Base-by-base conservation (phyloP, 208 protist species). In the Leishmania tropica region DNA sequence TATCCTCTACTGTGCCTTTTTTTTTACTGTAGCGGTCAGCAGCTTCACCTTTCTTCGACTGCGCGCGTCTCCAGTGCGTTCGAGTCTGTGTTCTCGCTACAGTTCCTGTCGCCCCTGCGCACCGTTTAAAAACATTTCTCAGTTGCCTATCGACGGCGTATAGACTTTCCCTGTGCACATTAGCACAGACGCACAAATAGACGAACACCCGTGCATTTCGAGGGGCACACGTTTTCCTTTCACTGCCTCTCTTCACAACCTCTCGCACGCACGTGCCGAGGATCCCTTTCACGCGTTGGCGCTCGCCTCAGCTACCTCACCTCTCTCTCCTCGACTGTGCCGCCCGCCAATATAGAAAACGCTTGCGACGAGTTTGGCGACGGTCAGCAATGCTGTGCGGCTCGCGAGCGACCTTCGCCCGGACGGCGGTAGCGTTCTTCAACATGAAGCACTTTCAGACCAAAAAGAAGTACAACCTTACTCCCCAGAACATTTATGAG, bases 381-480 rank as follows among this genome's bases (percentile, higher is more conserved):
- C 56, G 31, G 21, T 42, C 40, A 47, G 56, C 47, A 70, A 81
- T 83, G 76, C n/a, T 83, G 17, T 53, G 65, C 13, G 45, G 48
- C 56, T 86, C 81, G 71, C 51, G 75, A 53, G 51, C 81, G n/a
- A 76, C 28, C 11, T 54, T 62, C 71, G 62, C 70, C 40, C 89
- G 94, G 4, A 80, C 83, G n/a, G 87, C 92, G 8, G 89, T 97
- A n/a, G 94, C 94, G 17, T 87, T 91, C 54, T 97, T 97, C 68
- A 95, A 88, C 78, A 91, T 95, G 70, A 97, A 96, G 73, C 87
- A 87, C 75, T 97, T 97, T 64, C 90, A 90, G 47, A 65, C 83
- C 19, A 87, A 89, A 42, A 81, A 94, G 40, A 94, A 92, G 79
- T 76, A 85, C n/a, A 11, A n/a, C 0, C 64, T 97, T 15, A 90